Evolutionary conservation across 164 flowering plant genomes (phyloP), one percentile per base, ranked within the genome.

Genomic region (Magnolia sinica): DNA sequence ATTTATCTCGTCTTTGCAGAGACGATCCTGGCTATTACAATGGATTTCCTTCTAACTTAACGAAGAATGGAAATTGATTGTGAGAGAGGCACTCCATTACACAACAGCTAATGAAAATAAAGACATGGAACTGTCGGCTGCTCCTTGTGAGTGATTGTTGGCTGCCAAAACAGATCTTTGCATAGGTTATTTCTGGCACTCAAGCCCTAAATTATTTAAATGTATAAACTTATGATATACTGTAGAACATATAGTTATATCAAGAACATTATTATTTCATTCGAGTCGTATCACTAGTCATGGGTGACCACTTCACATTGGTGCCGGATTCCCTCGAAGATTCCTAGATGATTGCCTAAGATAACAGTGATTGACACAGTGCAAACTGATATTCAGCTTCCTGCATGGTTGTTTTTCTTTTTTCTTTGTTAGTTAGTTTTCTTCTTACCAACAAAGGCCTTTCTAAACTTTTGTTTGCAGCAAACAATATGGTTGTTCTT

Each of bases 401-500:
- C 6, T 18, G 61, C 13, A 9, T 55, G 13, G 61, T 8, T 55
- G 13, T 55, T 4, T 55, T 3, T 55, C 18, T 14, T 3, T 55
- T 55, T 2, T 55, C 24, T 65, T 64, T 45, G 5, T 65, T 11
- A 23, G 19, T 22, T 20, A 61, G 67, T 73, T 24, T 63, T 24
- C 51, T 74, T 61, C 70, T 68, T 68, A 65, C 37, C 1, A 37
- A 37, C 29, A 31, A 64, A 64, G 8, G 4, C 18, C 13, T 7
- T 37, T 13, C 20, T 68, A 2, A 20, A 14, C 19, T 68, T 79
- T 24, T 72, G 4, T 74, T 74, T 86, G 70, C 94, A 96, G 99
- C 99, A 96, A 94, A 96, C 99, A 76, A 70, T 91, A 72, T 87
- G 94, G 93, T 78, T 94, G 59, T 96, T 90, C 89, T 84, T 96